phyloP scores from a whole-genome alignment of 2,329 filamentous ascomycete species.

The Teratosphaeriaceae sp. region DNA sequence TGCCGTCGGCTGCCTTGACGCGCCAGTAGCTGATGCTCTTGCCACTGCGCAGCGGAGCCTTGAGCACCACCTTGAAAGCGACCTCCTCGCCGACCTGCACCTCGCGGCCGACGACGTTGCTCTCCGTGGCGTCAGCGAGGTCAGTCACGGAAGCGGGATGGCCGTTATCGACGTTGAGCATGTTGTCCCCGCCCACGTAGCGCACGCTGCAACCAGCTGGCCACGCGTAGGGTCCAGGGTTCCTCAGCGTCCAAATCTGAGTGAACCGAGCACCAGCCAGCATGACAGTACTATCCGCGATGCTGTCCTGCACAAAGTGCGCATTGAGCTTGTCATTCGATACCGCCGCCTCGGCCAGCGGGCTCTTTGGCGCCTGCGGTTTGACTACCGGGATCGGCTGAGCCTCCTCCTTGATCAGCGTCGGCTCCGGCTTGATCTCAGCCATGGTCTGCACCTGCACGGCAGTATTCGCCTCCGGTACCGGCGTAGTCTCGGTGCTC shows the following conservation, averaged over 20 bases:
- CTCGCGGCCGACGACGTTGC: constrained; percentile 63
- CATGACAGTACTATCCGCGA: constrained; percentile 70
- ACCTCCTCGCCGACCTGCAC: constrained; percentile 68
- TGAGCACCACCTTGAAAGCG: constrained; percentile 77
- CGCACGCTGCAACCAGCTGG: constrained; percentile 83
- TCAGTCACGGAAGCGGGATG: constrained; percentile 73
- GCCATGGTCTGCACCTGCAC: constrained; percentile 66
- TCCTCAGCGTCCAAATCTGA: constrained; percentile 87
- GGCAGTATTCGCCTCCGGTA: constrained; percentile 41
- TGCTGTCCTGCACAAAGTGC: constrained; percentile 68
- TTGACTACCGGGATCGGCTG: constrained; percentile 16
- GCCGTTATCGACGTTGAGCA: constrained; percentile 80
- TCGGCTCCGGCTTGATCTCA: constrained; percentile 55
- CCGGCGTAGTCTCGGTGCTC: constrained; percentile 11
- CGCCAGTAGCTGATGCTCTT: constrained; percentile 95
- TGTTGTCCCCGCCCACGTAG: constrained; percentile 91
- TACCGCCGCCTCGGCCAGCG: constrained; percentile 7
- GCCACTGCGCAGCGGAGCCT: constrained; percentile 68
- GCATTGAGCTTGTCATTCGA: constrained; percentile 46
- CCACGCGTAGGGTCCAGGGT: constrained; percentile 73
- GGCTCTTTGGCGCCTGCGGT: constrained; percentile 14
- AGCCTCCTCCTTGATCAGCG: constrained; percentile 19
- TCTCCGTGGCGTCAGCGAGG: constrained; percentile 73
- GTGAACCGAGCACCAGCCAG: constrained; percentile 67
- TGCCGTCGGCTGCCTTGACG: constrained; percentile 70